Evolutionary conservation across 2,329 filamentous ascomycete genomes (phyloP), one percentile per base, ranked within the genome.

Genomic region (Cryphonectria carpinicola): DNA sequence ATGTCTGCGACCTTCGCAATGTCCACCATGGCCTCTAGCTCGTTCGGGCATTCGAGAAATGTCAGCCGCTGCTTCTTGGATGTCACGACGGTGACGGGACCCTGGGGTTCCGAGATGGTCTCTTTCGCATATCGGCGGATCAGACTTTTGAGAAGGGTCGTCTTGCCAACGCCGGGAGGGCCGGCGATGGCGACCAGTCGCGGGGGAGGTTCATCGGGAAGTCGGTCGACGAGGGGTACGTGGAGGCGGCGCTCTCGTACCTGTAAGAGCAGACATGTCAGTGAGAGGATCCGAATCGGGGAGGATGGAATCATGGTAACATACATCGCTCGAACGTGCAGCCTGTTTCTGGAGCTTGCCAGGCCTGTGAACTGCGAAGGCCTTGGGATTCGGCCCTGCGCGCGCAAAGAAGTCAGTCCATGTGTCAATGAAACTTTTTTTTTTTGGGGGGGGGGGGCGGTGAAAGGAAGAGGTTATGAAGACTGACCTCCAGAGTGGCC

Each of bases 1-100:
- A 99, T 98, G 80, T 99, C 96, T 25, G 97, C 96, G 60, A 99
- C 93, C 82, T 99, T 99, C 71, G 96, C 93, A 70, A 98, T 88
- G 81, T 99, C 96, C 74, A 99, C 95, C 93, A 98, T 98, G 75
- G 93, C 92, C 73, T 97, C 95, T 68, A 99, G 88, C 76, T 96
- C 94, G 79, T 98, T 95, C n/a, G 97, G 95, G 78, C 94, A 97
- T 88, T 99, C 96, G 78, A 99, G 84, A 79, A 99, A 98, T 0
- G 96, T 99, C 65, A 99, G 87, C 52, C 96, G 91, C 79, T 97
- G 92, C 78, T 95, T 93, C 84, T 98, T 99, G 71, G 95, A 97
- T 0, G 96, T 98, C 63, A 99, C 95, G 65, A 99, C 92, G 1
- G 97, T 99, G 72, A 99, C 91, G 4, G 96, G 96, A 0, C 96